These are phyloP conservation scores for Pyrrhoderma lamaoense DNA, from an alignment of 1,284 basidiomycete genomes.

Conservation along the genomic window DNA sequence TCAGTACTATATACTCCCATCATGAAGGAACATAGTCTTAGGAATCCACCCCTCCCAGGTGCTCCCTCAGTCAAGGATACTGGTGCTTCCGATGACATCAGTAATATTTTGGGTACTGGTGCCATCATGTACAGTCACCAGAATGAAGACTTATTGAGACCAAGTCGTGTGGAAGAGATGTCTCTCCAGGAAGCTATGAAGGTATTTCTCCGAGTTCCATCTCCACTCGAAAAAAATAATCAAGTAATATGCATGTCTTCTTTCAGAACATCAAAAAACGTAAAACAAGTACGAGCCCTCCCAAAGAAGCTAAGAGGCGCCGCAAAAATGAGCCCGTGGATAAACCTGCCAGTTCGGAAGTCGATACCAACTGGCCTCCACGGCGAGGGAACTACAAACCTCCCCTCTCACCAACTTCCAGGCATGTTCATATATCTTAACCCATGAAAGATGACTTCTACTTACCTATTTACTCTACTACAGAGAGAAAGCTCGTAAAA, in stretches of 20 bases:
- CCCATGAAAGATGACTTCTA: neutral
- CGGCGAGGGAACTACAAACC: constrained; percentile 49
- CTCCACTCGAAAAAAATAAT: neutral
- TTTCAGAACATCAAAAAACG: neutral
- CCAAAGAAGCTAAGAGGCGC: constrained; percentile 20
- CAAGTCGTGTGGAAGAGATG: constrained; percentile 62
- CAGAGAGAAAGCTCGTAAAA: constrained; percentile 46
- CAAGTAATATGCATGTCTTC: too few species aligned
- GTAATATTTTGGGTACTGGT: constrained; percentile 48
- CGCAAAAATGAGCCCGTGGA: constrained; percentile 14
- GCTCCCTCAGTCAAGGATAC: constrained; percentile 11
- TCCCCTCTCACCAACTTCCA: constrained; percentile 39
- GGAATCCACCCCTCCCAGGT: too few species aligned
- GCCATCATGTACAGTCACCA: constrained; percentile 64
- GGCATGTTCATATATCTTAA: constrained; percentile 32
- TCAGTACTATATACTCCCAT: constrained; percentile 23
- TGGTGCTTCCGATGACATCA: constrained; percentile 38
- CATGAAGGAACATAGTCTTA: too few species aligned
- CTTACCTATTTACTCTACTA: neutral
- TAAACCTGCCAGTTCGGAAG: constrained; percentile 23
- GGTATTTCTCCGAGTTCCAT: constrained; percentile 27
- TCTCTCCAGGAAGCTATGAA: constrained; percentile 47
- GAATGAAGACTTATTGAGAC: constrained; percentile 60
- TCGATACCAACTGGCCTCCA: constrained; percentile 55
- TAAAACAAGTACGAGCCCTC: neutral